Evolutionary conservation across 306 rosid species (phyloP), one percentile per base, ranked within the genome.

Genomic region (Gynostemma pentaphyllum): DNA sequence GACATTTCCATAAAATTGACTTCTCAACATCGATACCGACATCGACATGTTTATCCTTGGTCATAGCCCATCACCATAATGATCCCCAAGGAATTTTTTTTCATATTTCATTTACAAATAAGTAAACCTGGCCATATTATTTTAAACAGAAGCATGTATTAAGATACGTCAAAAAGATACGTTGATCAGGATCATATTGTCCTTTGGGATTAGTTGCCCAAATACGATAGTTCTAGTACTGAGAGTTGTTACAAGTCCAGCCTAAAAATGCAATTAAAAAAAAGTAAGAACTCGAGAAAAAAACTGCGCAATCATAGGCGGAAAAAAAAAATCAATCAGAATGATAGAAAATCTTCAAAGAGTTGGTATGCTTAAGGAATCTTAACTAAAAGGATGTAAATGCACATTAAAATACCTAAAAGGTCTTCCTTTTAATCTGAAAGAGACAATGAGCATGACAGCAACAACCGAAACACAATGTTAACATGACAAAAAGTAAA

Each of bases 121-220:
- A n/a, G n/a, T n/a, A n/a, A n/a, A n/a, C n/a, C n/a, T n/a, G n/a
- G n/a, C n/a, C n/a, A n/a, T n/a, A n/a, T n/a, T n/a, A n/a, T n/a
- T n/a, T n/a, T n/a, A n/a, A n/a, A n/a, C n/a, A n/a, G n/a, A n/a
- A n/a, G n/a, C n/a, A n/a, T n/a, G n/a, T n/a, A n/a, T n/a, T n/a
- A n/a, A n/a, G n/a, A n/a, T n/a, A 78, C 40, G 27, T 34, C 53
- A 70, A 87, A 49, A 70, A 15, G 91, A 76, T 91, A 87, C 98
- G 82, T 77, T 91, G 96, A 75, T 87, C 92, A 40, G 95, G 92
- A 81, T 91, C 98, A 60, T 87, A 91, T 22, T 87, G 89, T 68
- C 98, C 98, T 81, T 91, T 91, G 21, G 98, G 98, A 80, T 87
- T 91, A 56, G 98, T 91, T 41, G 98, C 98, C 98, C 96, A 82